Percentiles rank a stretch among this genome's conserved stretches.
Evolutionary conservation across 371 early-diverging fungal species (phyloP).

Genomic region (Blakeslea trispora): DNA sequence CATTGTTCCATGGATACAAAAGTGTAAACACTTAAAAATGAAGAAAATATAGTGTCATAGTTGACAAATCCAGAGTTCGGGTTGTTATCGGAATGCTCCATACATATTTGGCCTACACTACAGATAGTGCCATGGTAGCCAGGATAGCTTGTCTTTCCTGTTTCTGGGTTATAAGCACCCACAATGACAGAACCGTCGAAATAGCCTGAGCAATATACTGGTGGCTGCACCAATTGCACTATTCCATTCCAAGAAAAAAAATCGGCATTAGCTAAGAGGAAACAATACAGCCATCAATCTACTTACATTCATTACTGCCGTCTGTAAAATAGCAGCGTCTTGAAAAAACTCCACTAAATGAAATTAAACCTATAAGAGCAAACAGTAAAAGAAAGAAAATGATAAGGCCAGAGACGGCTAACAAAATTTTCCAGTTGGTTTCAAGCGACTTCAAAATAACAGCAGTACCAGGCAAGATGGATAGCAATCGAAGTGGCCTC

Average conservation of each 20-base stretch:
- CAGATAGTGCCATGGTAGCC: slow-evolving; percentile 43
- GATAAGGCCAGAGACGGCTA: slow-evolving; percentile 55
- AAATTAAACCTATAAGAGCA: slow-evolving; percentile 56
- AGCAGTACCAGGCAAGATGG: slow-evolving; percentile 56
- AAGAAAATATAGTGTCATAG: slow-evolving; percentile 54
- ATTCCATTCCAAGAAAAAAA: too few relatives aligned
- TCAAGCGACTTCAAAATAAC: slow-evolving; percentile 59
- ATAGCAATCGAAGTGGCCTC: slow-evolving; percentile 54
- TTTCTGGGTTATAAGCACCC: slow-evolving; percentile 43
- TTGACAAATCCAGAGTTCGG: slow-evolving; percentile 51
- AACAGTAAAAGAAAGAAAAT: slow-evolving; percentile 60
- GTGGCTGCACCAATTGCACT: slow-evolving; percentile 50
- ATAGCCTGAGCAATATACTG: slow-evolving; percentile 58
- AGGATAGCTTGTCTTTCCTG: slow-evolving; percentile 36
- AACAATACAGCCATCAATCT: too few relatives aligned
- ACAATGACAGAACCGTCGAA: slow-evolving; percentile 44
- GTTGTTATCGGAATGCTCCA: slow-evolving; percentile 47
- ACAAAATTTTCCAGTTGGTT: slow-evolving; percentile 53
- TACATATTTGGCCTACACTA: slow-evolving; percentile 47
- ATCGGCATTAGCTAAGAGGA: too few relatives aligned
- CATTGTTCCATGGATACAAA: slow-evolving; percentile 59
- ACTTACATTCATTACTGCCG: slow-evolving; percentile 34
- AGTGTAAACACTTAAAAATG: slow-evolving; percentile 55
- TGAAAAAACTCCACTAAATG: slow-evolving; percentile 57
- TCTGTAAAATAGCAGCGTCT: slow-evolving; percentile 47